A percentile compares a stretch with the other conserved stretches of the same genome.
Evolutionary conservation across 2,329 filamentous ascomycete genomes (phyloP).

Genomic region (Fusarium sarcochroum): DNA sequence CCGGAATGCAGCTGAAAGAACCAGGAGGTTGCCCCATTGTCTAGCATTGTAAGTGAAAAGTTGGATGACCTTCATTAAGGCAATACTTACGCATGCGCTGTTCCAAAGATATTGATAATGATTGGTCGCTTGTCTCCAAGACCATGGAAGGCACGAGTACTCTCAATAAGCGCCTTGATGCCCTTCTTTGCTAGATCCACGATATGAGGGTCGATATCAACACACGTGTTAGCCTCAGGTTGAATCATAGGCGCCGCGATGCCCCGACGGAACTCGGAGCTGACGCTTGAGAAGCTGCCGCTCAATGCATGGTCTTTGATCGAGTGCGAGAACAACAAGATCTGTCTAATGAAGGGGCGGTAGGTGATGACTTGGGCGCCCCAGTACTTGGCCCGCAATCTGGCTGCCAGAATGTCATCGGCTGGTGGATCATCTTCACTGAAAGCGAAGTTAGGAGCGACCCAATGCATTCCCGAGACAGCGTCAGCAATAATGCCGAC

Average conservation of each 20-base stretch:
- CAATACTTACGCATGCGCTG: slow-evolving; percentile 88
- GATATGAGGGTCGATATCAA: slow-evolving; percentile 61
- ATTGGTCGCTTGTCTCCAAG: slow-evolving; percentile 76
- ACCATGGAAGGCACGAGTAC: too few relatives aligned
- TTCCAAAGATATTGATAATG: slow-evolving; percentile 97
- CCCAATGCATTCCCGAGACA: slow-evolving; percentile 62
- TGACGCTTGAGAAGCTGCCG: slow-evolving; percentile 51
- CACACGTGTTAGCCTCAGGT: slow-evolving; percentile 53
- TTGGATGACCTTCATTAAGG: neutral
- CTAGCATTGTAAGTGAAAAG: slow-evolving; percentile 61
- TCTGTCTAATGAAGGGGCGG: slow-evolving; percentile 77
- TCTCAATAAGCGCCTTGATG: slow-evolving; percentile 80
- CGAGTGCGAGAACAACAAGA: slow-evolving; percentile 65
- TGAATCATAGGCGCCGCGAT: slow-evolving; percentile 57
- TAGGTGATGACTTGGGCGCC: slow-evolving; percentile 90
- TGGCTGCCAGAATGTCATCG: slow-evolving; percentile 81
- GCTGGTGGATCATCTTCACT: slow-evolving; percentile 79
- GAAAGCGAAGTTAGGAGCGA: slow-evolving; percentile 67
- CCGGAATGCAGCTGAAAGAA: too few relatives aligned
- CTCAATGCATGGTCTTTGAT: slow-evolving; percentile 53
- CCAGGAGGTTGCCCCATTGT: slow-evolving; percentile 96
- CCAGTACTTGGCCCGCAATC: too few relatives aligned
- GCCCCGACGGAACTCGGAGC: slow-evolving; percentile 55
- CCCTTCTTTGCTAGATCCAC: slow-evolving; percentile 72
- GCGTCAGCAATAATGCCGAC: slow-evolving; percentile 63